Evolutionary conservation across 2,329 filamentous ascomycete species (phyloP).

Genomic region (Sporothrix luriei): DNA sequence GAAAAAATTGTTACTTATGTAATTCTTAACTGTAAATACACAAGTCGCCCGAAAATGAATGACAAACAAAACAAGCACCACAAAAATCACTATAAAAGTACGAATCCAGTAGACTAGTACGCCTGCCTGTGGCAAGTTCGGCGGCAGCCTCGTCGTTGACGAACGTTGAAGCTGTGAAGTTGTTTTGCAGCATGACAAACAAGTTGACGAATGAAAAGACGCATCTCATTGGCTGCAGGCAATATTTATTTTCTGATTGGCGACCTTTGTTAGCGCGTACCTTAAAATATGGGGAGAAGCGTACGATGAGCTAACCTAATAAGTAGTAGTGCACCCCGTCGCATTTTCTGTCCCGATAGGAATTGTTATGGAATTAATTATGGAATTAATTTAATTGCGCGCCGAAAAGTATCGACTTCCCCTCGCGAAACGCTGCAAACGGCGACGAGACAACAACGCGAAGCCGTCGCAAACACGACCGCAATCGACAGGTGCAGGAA

Average conservation of each 20-base stretch:
- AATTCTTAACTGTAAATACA: background rate
- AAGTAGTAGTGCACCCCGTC: background rate
- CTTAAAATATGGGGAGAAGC: slow-evolving; percentile 13
- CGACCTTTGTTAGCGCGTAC: slow-evolving; percentile 10
- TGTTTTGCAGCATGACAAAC: background rate
- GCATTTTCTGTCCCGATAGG: background rate
- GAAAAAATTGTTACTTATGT: background rate
- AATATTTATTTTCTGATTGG: slow-evolving; percentile 27
- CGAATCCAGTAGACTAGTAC: background rate
- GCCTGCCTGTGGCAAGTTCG: background rate
- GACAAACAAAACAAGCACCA: background rate
- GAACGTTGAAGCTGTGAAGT: slow-evolving; percentile 5
- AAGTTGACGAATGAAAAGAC: slow-evolving; percentile 3
- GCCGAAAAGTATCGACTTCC: slow-evolving; percentile 10
- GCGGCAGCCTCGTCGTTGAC: background rate
- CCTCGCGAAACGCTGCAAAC: background rate
- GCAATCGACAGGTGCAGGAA: background rate
- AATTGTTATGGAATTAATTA: slow-evolving; percentile 5
- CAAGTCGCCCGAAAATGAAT: too few species aligned
- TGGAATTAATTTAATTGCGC: background rate
- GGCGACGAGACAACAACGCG: background rate
- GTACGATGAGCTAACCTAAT: background rate
- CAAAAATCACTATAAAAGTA: background rate
- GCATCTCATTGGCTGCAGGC: slow-evolving; percentile 4
- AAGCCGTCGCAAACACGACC: slow-evolving; percentile 2